Conservation (phyloP, 2,329 filamentous ascomycete species). For the Volutella citrinella region DNA sequence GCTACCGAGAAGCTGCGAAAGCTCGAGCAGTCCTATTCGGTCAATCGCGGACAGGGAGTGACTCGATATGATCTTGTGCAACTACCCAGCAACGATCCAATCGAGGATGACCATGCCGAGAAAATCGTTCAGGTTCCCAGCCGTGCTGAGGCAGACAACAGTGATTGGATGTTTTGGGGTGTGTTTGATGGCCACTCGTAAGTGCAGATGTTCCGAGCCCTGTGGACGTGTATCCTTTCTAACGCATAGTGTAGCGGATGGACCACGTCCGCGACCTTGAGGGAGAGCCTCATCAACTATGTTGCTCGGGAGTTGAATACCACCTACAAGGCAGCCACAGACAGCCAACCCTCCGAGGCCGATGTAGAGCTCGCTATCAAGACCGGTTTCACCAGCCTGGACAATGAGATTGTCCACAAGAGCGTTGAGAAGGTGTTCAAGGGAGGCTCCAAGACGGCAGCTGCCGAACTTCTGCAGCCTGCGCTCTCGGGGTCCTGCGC, state of each 20-base stretch:
- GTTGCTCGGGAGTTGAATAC: conserved; percentile 90
- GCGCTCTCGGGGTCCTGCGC: conserved; percentile 97
- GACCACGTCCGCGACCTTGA: conserved; percentile 95
- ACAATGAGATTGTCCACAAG: conserved; percentile 91
- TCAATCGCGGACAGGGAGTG: conserved; percentile 86
- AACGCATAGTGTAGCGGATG: conserved; percentile 64
- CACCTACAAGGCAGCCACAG: conserved; percentile 74
- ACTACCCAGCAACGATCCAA: conserved; percentile 92
- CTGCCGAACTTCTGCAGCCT: conserved; percentile 86
- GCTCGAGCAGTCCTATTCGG: conserved; percentile 87
- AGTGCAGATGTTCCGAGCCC: too few relatives aligned
- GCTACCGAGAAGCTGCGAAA: conserved; percentile 84
- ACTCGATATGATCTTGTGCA: conserved; percentile 94
- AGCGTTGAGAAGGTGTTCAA: conserved; percentile 90
- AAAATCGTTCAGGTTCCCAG: conserved; percentile 91
- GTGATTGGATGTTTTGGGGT: conserved; percentile 99
- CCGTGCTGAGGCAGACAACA: conserved; percentile 50
- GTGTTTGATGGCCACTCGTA: conserved; percentile 97
- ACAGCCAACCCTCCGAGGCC: conserved; percentile 68
- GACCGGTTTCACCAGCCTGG: conserved; percentile 80
- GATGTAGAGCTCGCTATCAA: conserved; percentile 91
- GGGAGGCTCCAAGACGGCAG: conserved; percentile 82
- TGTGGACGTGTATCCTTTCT: conserved; percentile 4
- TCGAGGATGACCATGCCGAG: conserved; percentile 97
- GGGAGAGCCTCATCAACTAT: conserved; percentile 86